Percentiles rank a stretch among this genome's conserved stretches.
Conservation (phyloP, 192 early-diverging fungal genomes). For the Rhizophagus clarus region DNA sequence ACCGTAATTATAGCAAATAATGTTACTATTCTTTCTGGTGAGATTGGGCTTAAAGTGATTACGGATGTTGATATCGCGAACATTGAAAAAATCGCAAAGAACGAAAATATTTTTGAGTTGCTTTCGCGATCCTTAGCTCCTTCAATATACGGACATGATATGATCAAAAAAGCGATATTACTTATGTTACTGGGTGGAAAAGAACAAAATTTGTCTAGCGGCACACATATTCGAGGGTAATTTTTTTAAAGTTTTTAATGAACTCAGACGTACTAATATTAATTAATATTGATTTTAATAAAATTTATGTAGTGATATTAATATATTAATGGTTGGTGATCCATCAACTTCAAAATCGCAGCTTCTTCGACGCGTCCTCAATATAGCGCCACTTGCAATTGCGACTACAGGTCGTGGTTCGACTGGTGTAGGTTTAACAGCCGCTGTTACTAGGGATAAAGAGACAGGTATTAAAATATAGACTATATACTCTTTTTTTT, state of each 20-base stretch:
- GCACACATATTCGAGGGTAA: constrained; percentile 92
- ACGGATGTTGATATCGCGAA: constrained; percentile 86
- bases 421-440: constrained; percentile 97
- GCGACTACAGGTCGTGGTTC: constrained; percentile 97
- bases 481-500: neutral
- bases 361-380: constrained; percentile 91
- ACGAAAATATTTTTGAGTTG: constrained; percentile 73
- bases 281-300: neutral
- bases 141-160: constrained; percentile 85
- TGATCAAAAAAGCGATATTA: constrained; percentile 94
- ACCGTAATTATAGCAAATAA: constrained; percentile 90
- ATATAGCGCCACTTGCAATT: constrained; percentile 94
- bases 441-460: constrained; percentile 92
- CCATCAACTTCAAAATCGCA: constrained; percentile 99
- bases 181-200: constrained; percentile 88
- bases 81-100: constrained; percentile 75
- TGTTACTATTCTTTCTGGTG: constrained; percentile 69
- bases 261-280: neutral
- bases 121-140: constrained; percentile 89
- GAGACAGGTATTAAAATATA: constrained; percentile 66
- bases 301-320: constrained; percentile 80
- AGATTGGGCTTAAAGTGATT: constrained; percentile 68
- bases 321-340: constrained; percentile 98
- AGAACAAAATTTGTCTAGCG: constrained; percentile 92
- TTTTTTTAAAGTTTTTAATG: neutral